Evolutionary conservation across 2,329 filamentous ascomycete species (phyloP).

Genomic region (Fusarium gaditjirri): DNA sequence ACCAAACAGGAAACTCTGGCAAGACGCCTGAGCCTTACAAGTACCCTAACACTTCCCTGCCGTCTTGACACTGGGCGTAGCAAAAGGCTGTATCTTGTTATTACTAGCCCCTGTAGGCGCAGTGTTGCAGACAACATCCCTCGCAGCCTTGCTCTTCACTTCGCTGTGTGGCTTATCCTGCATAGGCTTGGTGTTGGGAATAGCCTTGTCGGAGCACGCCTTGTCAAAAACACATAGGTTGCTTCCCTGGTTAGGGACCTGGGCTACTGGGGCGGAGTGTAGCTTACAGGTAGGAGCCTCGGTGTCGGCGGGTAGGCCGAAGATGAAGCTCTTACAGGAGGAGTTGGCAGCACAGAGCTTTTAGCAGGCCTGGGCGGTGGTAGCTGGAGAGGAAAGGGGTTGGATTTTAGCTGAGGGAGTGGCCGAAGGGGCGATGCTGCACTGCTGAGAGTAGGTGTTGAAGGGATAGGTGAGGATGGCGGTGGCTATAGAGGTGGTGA

Average conservation of each 20-base stretch:
- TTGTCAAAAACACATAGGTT: slow-evolving; percentile 12
- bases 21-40: neutral
- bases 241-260: slow-evolving; percentile 2
- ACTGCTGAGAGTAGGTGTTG: slow-evolving; percentile 23
- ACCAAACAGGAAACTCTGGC: slow-evolving; percentile 23
- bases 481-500: slow-evolving; percentile 26
- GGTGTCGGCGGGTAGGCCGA: neutral
- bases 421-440: slow-evolving; percentile 21
- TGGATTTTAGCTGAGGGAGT: slow-evolving; percentile 1
- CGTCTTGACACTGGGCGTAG: slow-evolving; percentile 4
- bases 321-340: slow-evolving; percentile 20
- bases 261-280: neutral
- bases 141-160: neutral
- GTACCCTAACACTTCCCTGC: slow-evolving; percentile 16
- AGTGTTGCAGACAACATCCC: slow-evolving; percentile 1
- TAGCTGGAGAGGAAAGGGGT: neutral
- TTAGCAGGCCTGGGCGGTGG: slow-evolving; percentile 3
- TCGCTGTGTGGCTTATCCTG: slow-evolving; percentile 1
- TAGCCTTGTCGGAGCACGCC: neutral
- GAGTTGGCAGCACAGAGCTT: neutral
- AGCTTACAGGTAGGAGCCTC: slow-evolving; percentile 4
- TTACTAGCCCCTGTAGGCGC: neutral
- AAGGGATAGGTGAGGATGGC: slow-evolving; percentile 19
- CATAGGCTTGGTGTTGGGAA: slow-evolving; percentile 12
- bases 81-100: slow-evolving; percentile 10